Base-by-base conservation (phyloP, 345 rosid species). In the Microthlaspi erraticum region DNA sequence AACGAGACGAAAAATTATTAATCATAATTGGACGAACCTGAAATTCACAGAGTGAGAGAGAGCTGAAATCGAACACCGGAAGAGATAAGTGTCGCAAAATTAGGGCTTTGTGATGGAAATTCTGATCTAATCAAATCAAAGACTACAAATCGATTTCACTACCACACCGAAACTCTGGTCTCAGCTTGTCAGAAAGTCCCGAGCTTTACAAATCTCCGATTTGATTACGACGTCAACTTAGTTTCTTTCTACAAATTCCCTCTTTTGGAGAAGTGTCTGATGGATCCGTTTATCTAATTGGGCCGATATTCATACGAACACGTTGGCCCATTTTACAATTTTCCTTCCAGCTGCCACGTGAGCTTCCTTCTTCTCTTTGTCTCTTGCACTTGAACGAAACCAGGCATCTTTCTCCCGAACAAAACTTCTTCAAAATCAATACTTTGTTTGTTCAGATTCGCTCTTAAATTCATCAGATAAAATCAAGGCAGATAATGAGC, bases 11-110 rank as follows among this genome's bases (percentile, higher is more conserved):
- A 29, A 54, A 0, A n/a, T n/a, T n/a, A n/a, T n/a, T n/a, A n/a
- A 70, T 71, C 44, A 41, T 23, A 45, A 45, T 54, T 13, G 19
- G 36, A 73, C 77, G 44, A 57, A 73, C 77, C 77, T 73, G 66
- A 29, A 54, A 72, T 36, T 50, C 44, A 31, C 36, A 42, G 19
- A 42, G 12, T 17, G 32, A 50, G 26, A 26, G 16, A 31, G 32
- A 50, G 45, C 18, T 60, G 39, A 54, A 14, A 33, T 36, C 48
- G 64, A 56, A n/a, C 49, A 48, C 10, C 20, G 6, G 26, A 61
- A 61, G 68, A 62, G 52, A 51, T 0, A 13, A 39, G 7, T 42
- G 26, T 14, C 38, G 23, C 29, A 56, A 46, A 46, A 45, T 10
- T 18, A 41, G 36, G 2, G 60, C 50, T 26, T 37, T 13, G 12